Percentiles rank a stretch among this genome's conserved stretches.
Evolutionary conservation across 2,329 filamentous ascomycete species (phyloP).

Genomic region (Pseudofabraea citricarpa): DNA sequence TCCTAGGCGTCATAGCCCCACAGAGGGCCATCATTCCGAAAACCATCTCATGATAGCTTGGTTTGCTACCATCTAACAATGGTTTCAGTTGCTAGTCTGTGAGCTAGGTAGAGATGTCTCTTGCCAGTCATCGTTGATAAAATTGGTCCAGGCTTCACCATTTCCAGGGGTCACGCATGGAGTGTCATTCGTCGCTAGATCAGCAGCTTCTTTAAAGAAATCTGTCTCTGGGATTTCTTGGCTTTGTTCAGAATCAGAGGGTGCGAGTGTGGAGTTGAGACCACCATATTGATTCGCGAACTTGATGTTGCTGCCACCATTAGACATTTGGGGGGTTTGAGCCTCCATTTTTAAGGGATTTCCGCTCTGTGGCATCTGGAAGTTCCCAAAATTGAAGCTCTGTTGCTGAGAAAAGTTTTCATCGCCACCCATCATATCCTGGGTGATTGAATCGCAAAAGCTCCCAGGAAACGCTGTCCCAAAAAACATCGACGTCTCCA

Average conservation of each 20-base stretch:
- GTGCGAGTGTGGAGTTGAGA: constrained; percentile 17
- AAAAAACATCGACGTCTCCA: constrained; percentile 48
- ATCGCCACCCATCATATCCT: constrained; percentile 38
- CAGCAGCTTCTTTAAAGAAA: constrained; percentile 13
- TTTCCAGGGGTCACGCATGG: constrained; percentile 9
- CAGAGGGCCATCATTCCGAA: too few relatives aligned
- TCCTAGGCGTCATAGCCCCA: too few relatives aligned
- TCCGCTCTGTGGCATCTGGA: constrained; percentile 5
- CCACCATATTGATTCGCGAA: constrained; percentile 12
- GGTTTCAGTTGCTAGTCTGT: too few relatives aligned
- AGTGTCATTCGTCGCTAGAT: constrained; percentile 1
- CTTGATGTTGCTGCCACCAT: too few relatives aligned
- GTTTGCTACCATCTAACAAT: too few relatives aligned
- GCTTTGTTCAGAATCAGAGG: neutral
- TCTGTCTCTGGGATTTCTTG: neutral
- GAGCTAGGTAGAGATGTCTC: neutral
- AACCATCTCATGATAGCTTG: too few relatives aligned
- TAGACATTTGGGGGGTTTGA: too few relatives aligned
- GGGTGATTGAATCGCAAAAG: constrained; percentile 35
- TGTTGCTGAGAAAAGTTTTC: constrained; percentile 16
- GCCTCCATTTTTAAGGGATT: too few relatives aligned
- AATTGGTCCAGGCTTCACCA: constrained; percentile 8
- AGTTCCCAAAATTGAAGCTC: constrained; percentile 5
- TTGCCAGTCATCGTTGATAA: constrained; percentile 14
- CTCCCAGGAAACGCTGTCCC: constrained; percentile 37